Evolutionary conservation across 2,329 filamentous ascomycete species (phyloP), one percentile per base, ranked within the genome.

Genomic region (Cordyceps sp.): DNA sequence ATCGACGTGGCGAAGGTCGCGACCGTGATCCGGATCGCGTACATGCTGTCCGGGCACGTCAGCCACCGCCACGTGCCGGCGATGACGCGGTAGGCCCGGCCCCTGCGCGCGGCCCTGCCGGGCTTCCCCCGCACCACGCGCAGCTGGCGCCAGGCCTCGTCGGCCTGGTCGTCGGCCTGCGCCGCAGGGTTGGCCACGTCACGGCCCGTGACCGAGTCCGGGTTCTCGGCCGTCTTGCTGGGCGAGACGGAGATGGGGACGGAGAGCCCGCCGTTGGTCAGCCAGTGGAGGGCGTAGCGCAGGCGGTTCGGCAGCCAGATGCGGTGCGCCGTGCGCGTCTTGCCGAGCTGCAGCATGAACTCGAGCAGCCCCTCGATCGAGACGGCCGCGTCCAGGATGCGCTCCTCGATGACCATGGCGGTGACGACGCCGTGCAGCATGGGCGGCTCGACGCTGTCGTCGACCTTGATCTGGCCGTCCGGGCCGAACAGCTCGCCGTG

Each of bases 341-440:
- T 43, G 6, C 58, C 50, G 2, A 62, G 46, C 0, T 47, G 40
- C 1, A 53, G 38, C 3, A 64, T 43, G 10, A 55, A 47, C 4
- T 46, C 43, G 0, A 66, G 40, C 0, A 65, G 37, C 2, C 37
- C 36, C 24, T 59, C 52, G 5, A 52, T 45, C 0, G 49, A 42
- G 1, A 19, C 29, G 0, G 41, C 41, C n/a, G 39, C 34, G 5
- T 31, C 45, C 13, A 42, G 37, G 6, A 64, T 47, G 12, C 57
- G 51, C 41, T 66, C 61, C 33, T 66, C 60, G 7, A 62, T 48
- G 4, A 64, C 57, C 57, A 67, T 62, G 12, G 54, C 52, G 4
- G 62, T 37, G 3, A 63, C 46, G n/a, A 66, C 48, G 1, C 55
- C 59, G 0, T 50, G 45, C 2, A 64, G 35, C 7, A 46, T 42